Base-by-base conservation (phyloP, 2,329 filamentous ascomycete genomes). In the Sporothrix globosa region DNA sequence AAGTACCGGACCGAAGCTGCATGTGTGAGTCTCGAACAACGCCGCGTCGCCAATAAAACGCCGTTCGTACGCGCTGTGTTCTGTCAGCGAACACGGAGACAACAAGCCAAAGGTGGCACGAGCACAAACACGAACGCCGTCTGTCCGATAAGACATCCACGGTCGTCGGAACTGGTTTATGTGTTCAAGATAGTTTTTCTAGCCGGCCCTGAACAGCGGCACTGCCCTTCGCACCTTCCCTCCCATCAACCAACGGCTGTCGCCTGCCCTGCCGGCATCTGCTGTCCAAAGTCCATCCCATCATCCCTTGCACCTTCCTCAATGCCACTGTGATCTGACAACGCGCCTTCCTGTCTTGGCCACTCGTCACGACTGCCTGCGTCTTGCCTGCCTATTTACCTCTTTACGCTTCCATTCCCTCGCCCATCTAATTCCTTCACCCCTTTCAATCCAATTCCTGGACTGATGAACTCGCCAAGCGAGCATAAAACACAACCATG, bases 231-330 rank as follows among this genome's bases (percentile, higher is more conserved):
- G 34, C 56, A 21, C 56, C 56, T 61, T 41, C 56, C 56, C 17
- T 58, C 17, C 11, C 44, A 48, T 17, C 17, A 48, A 48, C 4
- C 44, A 48, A 48, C 14, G 5, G 13, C 44, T 48, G 44, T 48
- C 44, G 5, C 44, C 44, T 48, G 44, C 44, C 44, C 7, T 34
- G 34, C 7, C 10, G 52, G 6, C 19, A n/a, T 34, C 53, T 61
- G 13, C 39, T 44, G 39, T 61, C 10, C 39, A 61, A 44, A 34
- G 34, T 9, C 30, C 5, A 34, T 34, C 58, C 9, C 58, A 63
- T 46, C 58, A 63, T 46, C 58, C 58, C 58, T 61, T 44, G 58
- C 39, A 7, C 58, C 58, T 61, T 44, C 56, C 56, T 61, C 56
- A 24, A 4, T 2, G 19, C 10, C 56, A 61, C 56, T 34, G 44